Evolutionary conservation across 2,329 filamentous ascomycete genomes (phyloP), one percentile per base, ranked within the genome.

Genomic region (Lomentospora prolificans): DNA sequence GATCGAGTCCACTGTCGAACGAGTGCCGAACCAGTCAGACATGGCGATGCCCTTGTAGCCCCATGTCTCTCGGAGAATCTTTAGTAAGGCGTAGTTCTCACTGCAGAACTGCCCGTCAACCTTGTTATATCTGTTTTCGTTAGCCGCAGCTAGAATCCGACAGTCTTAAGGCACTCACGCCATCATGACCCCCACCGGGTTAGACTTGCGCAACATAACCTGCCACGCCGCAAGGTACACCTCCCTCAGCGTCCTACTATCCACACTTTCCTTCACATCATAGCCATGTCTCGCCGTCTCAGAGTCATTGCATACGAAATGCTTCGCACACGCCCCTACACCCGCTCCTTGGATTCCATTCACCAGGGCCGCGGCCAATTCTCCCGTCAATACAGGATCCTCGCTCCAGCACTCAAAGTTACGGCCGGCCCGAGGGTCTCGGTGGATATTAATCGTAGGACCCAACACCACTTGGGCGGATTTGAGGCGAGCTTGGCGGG

Each of bases 401-500:
- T 75, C 70, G 25, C 67, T 69, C 50, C 73, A 65, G 53, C 68
- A 71, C 60, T 75, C 73, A 56, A 74, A 75, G 30, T 70, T 70
- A 53, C 72, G 63, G n/a, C 72, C 72, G 3, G 67, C 72, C 4
- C 73, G 64, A 0, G 72, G 72, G 4, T 68, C 69, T 7, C 72
- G 65, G 46, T 74, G 72, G 48, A 74, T 72, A 60, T 70, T 75
- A 58, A 33, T 33, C 7, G 30, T 33, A 76, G 86, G 86, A 5
- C 85, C 86, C 12, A 89, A 75, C 60, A 85, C 79, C 8, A 88
- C 77, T 64, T 89, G 84, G n/a, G 85, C 76, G 58, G 86, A 85
- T 70, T 90, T 90, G 55, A 62, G 59, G 2, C 59, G 61, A 1
- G 61, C 62, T 33, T 66, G 30, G 30, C 30, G 30, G 30, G 30